These are phyloP conservation scores for Yamadazyma triangularis DNA, from an alignment of 1,139 yeast species.

Conservation along the genomic window DNA sequence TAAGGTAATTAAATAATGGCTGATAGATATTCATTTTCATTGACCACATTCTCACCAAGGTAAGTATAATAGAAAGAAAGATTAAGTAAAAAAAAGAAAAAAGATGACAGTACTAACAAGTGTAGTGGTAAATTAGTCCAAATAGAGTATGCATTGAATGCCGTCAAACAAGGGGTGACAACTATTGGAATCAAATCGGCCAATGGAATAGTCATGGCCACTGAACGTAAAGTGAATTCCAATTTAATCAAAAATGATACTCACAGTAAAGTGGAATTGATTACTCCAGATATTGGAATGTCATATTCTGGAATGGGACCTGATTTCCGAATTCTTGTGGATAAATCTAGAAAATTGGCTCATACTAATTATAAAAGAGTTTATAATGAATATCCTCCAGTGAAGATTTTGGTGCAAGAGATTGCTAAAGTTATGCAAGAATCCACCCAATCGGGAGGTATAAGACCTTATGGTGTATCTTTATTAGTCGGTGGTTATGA, in stretches of 20 bases:
- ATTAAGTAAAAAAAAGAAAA: neutral
- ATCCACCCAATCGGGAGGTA: conserved; percentile 97
- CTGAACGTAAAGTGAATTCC: conserved; percentile 88
- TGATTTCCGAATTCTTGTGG: conserved; percentile 91
- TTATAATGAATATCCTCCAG: conserved; percentile 96
- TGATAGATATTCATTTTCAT: conserved; percentile 94
- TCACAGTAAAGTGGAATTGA: conserved; percentile 70
- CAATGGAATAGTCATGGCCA: conserved; percentile 94
- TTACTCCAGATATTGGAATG: conserved; percentile 96
- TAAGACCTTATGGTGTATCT: conserved; percentile 96
- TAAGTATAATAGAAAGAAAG: conserved; percentile 31
- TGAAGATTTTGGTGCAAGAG: conserved; percentile 88
- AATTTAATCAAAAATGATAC: conserved; percentile 72
- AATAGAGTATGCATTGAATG: conserved; percentile 95
- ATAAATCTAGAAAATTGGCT: conserved; percentile 87
- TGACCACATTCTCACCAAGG: conserved; percentile 96
- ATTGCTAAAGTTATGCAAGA: conserved; percentile 97
- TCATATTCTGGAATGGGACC: conserved; percentile 99
- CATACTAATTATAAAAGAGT: conserved; percentile 90
- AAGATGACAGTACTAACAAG: conserved; percentile 10
- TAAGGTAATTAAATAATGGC: conserved; percentile 54
- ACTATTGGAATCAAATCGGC: conserved; percentile 95
- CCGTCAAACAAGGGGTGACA: conserved; percentile 97
- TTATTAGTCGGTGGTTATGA: conserved; percentile 93
- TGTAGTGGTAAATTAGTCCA: conserved; percentile 92